Evolutionary conservation across 768 basidiomycete species (phyloP).

Genomic region (Xerocomus potaroensis): DNA sequence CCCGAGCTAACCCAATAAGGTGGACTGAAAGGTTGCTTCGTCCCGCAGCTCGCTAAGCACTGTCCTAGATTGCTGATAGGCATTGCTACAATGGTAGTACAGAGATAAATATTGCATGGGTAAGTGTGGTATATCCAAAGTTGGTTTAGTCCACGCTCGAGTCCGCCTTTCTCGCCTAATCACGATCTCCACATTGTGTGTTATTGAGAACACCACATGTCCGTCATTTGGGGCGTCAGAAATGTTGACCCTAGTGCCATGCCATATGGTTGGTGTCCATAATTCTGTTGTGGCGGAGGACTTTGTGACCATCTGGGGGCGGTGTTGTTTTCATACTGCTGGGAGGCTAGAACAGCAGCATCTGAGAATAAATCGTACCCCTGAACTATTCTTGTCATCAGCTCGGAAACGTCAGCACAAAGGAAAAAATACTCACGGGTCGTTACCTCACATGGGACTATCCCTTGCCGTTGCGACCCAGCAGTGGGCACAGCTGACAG

Average conservation of each 20-base stretch:
- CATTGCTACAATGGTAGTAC: too few relatives aligned
- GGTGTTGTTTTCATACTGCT: constrained; percentile 3
- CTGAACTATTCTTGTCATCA: constrained; percentile 1
- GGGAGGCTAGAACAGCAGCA: constrained; percentile 1
- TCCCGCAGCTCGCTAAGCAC: too few relatives aligned
- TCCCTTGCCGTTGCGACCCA: background rate
- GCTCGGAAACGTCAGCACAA: background rate
- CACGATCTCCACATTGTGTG: too few relatives aligned
- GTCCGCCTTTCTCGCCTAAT: too few relatives aligned
- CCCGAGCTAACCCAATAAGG: too few relatives aligned
- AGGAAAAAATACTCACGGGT: constrained; percentile 9
- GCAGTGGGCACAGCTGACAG: constrained; percentile 13
- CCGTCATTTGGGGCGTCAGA: background rate
- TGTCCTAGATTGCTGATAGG: too few relatives aligned
- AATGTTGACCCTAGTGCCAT: background rate
- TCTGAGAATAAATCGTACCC: constrained; percentile 2
- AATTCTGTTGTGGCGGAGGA: background rate
- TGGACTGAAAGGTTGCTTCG: too few relatives aligned
- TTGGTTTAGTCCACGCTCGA: too few relatives aligned
- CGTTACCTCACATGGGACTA: background rate
- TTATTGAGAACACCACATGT: constrained; percentile 7
- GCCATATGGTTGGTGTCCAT: constrained; percentile 7
- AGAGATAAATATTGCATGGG: too few relatives aligned
- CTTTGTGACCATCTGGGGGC: constrained; percentile 8
- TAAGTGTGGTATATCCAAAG: too few relatives aligned